Evolutionary conservation across 345 rosid genomes (phyloP), one percentile per base, ranked within the genome.

Genomic region (Melaleuca alternifolia): DNA sequence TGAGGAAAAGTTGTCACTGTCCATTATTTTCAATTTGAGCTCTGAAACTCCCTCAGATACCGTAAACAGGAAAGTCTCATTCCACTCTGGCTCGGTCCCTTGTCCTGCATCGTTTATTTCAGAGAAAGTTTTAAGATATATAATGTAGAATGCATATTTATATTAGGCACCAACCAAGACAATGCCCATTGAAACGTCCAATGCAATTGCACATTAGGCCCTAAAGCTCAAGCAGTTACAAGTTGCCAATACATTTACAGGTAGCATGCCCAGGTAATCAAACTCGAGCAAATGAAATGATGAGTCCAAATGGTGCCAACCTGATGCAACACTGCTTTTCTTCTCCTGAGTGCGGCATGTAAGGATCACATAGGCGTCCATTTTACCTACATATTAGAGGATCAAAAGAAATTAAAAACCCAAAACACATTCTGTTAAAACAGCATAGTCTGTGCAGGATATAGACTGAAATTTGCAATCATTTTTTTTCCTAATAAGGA

Each of bases 41-140:
- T 94, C 95, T 52, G 90, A 50, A 23, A 90, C 93, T 54, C 91
- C 93, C 65, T 92, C 94, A 2, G 96, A 88, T 24, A 96, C 82
- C 10, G 89, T 91, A 85, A 96, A 96, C 50, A 94, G 44, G 88
- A 96, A 96, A 87, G 87, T 94, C 92, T 95, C 98, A 8, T 96
- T 95, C 99, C 98, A 96, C 79, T 92, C 95, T 23, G 98, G 96
- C 37, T 89, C 90, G 10, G 89, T 54, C 50, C 98, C 98, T 88
- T 91, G 82, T 44, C 96, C 97, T 94, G 91, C 87, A 86, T 46
- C 0, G 50, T 57, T 2, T 23, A 50, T 54, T 50, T 12, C 51
- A 51, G 51, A n/a, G 10, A 65, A 50, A 16, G 37, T 14, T 3
- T 30, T 56, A 59, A 86, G 50, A 82, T 6, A 44, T 52, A 48